Evolutionary conservation across 2,329 filamentous ascomycete species (phyloP).

Genomic region (Penicillium sp.): DNA sequence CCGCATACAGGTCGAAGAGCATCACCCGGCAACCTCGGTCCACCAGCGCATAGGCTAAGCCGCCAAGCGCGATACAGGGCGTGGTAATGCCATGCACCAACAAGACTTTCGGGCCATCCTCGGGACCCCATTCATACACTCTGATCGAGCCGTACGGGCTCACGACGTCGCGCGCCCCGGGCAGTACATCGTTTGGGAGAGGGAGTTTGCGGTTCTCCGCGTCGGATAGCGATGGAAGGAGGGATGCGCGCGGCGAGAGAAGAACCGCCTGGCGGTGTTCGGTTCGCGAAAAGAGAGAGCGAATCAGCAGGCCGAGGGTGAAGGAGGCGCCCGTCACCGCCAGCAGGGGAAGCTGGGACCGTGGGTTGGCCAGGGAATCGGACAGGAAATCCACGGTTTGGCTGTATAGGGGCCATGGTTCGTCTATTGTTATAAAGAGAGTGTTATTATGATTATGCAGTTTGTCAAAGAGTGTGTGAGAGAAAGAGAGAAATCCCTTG

Average conservation of each 20-base stretch:
- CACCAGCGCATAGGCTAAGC: slow-evolving; percentile 65
- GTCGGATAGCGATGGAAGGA: slow-evolving; percentile 36
- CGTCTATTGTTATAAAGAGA: too few species aligned
- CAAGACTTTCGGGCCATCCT: slow-evolving; percentile 68
- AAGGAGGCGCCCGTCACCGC: slow-evolving; percentile 38
- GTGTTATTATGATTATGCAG: too few species aligned
- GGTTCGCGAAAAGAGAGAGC: slow-evolving; percentile 26
- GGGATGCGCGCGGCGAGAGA: slow-evolving; percentile 38
- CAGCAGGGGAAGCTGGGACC: slow-evolving; percentile 31
- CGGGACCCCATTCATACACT: slow-evolving; percentile 79
- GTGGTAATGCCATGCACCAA: slow-evolving; percentile 83
- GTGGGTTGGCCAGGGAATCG: slow-evolving; percentile 30
- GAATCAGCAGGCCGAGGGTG: slow-evolving; percentile 34
- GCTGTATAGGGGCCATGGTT: slow-evolving; percentile 37
- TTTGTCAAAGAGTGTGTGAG: too few species aligned
- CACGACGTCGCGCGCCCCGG: slow-evolving; percentile 62
- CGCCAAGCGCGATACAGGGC: slow-evolving; percentile 67
- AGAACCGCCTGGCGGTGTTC: slow-evolving; percentile 23
- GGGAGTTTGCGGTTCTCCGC: slow-evolving; percentile 46
- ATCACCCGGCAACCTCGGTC: slow-evolving; percentile 71
- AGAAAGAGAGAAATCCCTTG: too few species aligned
- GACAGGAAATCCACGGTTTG: slow-evolving; percentile 36
- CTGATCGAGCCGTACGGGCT: slow-evolving; percentile 65
- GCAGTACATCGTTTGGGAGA: slow-evolving; percentile 68
- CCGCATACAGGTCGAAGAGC: slow-evolving; percentile 63